These are phyloP conservation scores for Candida tetrigidarum DNA, from an alignment of 1,139 yeast species.

Conservation along the genomic window DNA sequence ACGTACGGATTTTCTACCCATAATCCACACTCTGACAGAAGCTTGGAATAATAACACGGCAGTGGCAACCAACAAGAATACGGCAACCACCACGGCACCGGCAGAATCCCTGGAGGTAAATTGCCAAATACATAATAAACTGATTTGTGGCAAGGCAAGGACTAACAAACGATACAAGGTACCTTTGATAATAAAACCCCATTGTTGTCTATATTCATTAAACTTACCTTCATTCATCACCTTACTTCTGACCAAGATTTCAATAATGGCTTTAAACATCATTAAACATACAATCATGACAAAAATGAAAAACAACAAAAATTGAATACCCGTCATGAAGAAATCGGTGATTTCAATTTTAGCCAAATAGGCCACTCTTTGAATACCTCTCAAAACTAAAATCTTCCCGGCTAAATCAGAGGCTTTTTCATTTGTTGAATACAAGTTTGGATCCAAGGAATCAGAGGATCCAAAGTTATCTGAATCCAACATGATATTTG, in stretches of 20 bases:
- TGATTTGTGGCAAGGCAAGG: conserved; percentile 85
- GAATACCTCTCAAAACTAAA: conserved; percentile 85
- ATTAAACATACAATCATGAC: conserved; percentile 67
- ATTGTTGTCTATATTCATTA: conserved; percentile 75
- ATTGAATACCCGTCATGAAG: conserved; percentile 85
- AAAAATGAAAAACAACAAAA: conserved; percentile 79
- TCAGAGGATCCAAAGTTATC: conserved; percentile 51
- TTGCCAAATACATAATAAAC: conserved; percentile 88
- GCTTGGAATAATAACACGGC: conserved; percentile 72
- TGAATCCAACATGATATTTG: conserved; percentile 32
- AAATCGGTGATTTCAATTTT: conserved; percentile 84
- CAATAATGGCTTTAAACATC: conserved; percentile 75
- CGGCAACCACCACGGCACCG: conserved; percentile 81
- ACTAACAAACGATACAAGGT: conserved; percentile 80
- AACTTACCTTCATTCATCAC: conserved; percentile 68
- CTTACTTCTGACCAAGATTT: conserved; percentile 65
- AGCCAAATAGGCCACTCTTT: conserved; percentile 86
- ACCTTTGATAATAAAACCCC: conserved; percentile 86
- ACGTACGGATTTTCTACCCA: conserved; percentile 73
- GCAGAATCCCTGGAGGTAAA: conserved; percentile 81
- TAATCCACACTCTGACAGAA: conserved; percentile 65
- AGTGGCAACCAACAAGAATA: conserved; percentile 61
- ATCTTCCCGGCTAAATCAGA: conserved; percentile 60
- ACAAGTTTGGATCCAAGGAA: conserved; percentile 53
- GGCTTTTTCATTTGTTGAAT: conserved; percentile 76